Conservation (phyloP, 2,329 filamentous ascomycete genomes). For the Dryadomyces quercivorus region DNA sequence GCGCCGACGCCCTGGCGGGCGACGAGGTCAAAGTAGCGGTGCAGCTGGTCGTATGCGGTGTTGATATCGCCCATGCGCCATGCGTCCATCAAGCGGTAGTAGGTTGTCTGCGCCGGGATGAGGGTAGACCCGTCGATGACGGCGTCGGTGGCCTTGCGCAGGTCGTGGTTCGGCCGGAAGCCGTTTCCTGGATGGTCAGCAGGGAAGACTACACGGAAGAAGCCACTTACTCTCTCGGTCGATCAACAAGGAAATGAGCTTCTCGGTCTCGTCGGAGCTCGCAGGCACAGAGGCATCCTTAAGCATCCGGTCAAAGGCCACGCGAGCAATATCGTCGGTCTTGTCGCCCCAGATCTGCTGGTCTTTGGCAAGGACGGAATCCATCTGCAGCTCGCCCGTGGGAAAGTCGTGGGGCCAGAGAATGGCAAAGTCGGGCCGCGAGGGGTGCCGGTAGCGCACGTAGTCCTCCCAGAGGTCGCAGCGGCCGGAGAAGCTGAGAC, state of each 20-base stretch:
- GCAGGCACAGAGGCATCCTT: constrained; percentile 4
- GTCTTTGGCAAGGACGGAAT: constrained; percentile 38
- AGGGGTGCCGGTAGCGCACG: constrained; percentile 67
- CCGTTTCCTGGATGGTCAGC: constrained; percentile 2
- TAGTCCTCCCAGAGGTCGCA: constrained; percentile 73
- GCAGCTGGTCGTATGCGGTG: constrained; percentile 78
- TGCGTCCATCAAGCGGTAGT: constrained; percentile 54
- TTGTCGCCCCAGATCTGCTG: constrained; percentile 35
- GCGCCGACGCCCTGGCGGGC: constrained; percentile 77
- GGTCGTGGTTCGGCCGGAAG: constrained; percentile 3
- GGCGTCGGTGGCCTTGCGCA: constrained; percentile 6
- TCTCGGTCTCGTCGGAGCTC: constrained; percentile 11
- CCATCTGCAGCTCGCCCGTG: constrained; percentile 37
- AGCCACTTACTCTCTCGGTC: constrained; percentile 7
- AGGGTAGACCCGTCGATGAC: constrained; percentile 4
- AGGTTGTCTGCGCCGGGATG: constrained; percentile 34
- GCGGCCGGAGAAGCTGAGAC: constrained; percentile 68
- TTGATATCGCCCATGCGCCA: constrained; percentile 88
- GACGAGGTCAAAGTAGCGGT: constrained; percentile 86
- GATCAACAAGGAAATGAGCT: constrained; percentile 8
- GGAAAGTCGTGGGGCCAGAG: constrained; percentile 37
- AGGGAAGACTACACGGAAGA: background rate
- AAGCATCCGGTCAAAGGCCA: constrained; percentile 8
- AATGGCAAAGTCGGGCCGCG: constrained; percentile 47
- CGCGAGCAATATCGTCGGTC: constrained; percentile 1